phyloP scores from a whole-genome alignment of 192 early-diverging fungal genomes.

The Phlyctochytrium arcticum region DNA sequence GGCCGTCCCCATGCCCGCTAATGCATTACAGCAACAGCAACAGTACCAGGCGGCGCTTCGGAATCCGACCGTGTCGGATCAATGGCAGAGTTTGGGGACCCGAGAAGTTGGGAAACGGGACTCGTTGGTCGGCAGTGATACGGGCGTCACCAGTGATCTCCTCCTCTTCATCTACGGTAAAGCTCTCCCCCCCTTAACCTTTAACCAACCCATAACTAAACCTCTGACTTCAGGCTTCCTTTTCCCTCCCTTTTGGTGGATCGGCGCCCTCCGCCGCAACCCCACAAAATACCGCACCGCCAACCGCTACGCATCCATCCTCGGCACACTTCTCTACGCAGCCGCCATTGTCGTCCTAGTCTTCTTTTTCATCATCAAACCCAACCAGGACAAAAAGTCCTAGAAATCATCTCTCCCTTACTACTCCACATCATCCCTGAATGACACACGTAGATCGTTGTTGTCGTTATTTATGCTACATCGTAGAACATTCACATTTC shows the following conservation, averaged over 20 bases:
- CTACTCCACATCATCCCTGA: too few species aligned
- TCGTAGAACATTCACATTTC: too few species aligned
- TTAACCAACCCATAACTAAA: neutral
- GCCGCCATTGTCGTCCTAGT: conserved; percentile 1
- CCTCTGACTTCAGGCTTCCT: conserved; percentile 15
- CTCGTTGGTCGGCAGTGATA: neutral
- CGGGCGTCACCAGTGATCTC: conserved; percentile 7
- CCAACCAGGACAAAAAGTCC: neutral
- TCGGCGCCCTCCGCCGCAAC: conserved; percentile 7
- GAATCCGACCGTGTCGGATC: too few species aligned
- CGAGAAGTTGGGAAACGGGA: neutral
- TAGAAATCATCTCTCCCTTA: neutral
- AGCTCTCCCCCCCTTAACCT: neutral
- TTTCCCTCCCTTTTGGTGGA: conserved; percentile 22
- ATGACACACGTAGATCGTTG: too few species aligned
- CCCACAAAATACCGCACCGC: conserved; percentile 7
- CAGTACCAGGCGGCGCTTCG: too few species aligned
- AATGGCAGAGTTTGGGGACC: too few species aligned
- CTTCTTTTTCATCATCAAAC: conserved; percentile 13
- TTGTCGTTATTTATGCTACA: too few species aligned
- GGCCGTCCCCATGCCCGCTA: too few species aligned
- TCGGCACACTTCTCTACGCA: conserved; percentile 17
- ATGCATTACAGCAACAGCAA: too few species aligned
- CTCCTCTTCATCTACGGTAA: conserved; percentile 20
- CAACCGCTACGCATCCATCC: conserved; percentile 7